Base-by-base conservation (phyloP, 257 asterid genomes). In the Avicennia marina region DNA sequence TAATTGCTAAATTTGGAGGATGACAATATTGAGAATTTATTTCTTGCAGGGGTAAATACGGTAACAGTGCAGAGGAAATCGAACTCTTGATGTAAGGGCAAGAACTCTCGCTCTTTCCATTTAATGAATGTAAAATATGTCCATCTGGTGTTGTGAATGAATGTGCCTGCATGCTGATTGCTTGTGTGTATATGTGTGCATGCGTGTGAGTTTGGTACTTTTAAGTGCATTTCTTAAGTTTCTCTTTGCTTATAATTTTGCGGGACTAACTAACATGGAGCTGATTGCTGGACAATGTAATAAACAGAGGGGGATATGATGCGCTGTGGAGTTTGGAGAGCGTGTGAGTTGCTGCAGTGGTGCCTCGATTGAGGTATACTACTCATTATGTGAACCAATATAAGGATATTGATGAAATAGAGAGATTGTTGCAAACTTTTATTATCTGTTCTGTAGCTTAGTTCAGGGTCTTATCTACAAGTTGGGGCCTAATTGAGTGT, bases 301-400 rank as follows among this genome's bases (percentile, higher is more conserved):
- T 55, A 1, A 66, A 72, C 74, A 77, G 83, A 69, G 60, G 66
- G n/a, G n/a, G n/a, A n/a, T n/a, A n/a, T n/a, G n/a, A n/a, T n/a
- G 58, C 44, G 54, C 53, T 56, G 54, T 60, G 68, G 43, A 56
- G 40, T 68, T 43, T 51, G 46, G 32, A 47, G 40, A 55, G 66
- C 32, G 6, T 20, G 58, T 13, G 22, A 24, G 40, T 58, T 33
- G 50, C 55, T 65, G 53, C 22, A 21, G 46, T 7, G 58, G 58
- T 9, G 38, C 17, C 45, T 38, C 0, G 42, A 74, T 55, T 17
- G 69, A 48, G 74, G 63, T 70, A 60, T 63, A 66, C 17, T 45
- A 53, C 44, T 53, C 56, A 45, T 38, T 55, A 19, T 43, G 65
- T 67, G 60, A 46, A 70, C n/a, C n/a, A n/a, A n/a, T n/a, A 62